phyloP scores from a whole-genome alignment of 306 rosid genomes.

The Hippophae tibetana region DNA sequence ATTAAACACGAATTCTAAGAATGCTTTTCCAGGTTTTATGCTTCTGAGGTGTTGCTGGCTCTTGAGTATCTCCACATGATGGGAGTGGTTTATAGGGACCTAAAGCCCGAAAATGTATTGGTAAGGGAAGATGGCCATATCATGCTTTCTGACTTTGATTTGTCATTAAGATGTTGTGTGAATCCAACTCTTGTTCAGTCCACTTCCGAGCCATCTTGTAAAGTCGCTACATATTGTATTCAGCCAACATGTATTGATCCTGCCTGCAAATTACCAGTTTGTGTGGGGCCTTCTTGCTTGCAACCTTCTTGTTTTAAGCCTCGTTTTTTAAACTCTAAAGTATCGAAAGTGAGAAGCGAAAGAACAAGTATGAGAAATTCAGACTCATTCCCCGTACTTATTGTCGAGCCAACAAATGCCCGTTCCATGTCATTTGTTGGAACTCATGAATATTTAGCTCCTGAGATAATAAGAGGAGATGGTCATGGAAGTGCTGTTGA shows the following conservation, averaged over 20 bases:
- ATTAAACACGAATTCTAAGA: not conserved
- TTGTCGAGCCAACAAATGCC: conserved; percentile 47
- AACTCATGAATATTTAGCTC: conserved; percentile 55
- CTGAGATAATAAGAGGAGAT: conserved; percentile 56
- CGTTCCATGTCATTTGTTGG: conserved; percentile 62
- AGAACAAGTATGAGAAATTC: conserved; percentile 12
- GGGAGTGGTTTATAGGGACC: conserved; percentile 60
- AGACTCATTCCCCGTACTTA: conserved; percentile 36
- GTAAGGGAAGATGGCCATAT: conserved; percentile 57
- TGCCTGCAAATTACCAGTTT: conserved; percentile 40
- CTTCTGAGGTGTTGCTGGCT: conserved; percentile 51
- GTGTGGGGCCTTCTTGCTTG: conserved; percentile 43
- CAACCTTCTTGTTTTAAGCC: conserved; percentile 57
- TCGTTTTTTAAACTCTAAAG: conserved; percentile 25
- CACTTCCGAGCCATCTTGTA: conserved; percentile 27
- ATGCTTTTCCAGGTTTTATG: conserved; percentile 38
- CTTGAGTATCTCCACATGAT: conserved; percentile 60
- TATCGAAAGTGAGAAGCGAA: conserved; percentile 24
- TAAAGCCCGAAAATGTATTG: conserved; percentile 51
- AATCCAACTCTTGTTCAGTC: conserved; percentile 50
- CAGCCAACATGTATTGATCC: conserved; percentile 50
- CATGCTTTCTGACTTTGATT: conserved; percentile 57
- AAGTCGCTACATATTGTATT: conserved; percentile 40
- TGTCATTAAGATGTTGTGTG: conserved; percentile 43
- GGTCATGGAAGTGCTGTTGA: conserved; percentile 66